Evolutionary conservation across 2,329 filamentous ascomycete species (phyloP).

Genomic region (Cordyceps pruinosa): DNA sequence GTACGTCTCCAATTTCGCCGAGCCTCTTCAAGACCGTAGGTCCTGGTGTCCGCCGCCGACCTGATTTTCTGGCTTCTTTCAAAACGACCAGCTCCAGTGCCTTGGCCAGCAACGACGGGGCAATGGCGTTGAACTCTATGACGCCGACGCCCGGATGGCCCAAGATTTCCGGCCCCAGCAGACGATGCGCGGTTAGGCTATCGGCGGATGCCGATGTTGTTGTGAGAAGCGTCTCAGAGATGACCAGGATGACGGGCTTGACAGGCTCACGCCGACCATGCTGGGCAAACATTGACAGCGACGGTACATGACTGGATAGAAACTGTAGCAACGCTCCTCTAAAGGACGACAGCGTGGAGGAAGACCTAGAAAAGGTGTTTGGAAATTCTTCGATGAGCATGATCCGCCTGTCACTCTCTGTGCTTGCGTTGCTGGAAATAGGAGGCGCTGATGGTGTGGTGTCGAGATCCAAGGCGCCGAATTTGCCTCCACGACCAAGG

Average conservation of each 20-base stretch:
- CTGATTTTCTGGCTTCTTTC: constrained; percentile 78
- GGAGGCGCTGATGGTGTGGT: constrained; percentile 22
- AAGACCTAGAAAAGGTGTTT: constrained; percentile 62
- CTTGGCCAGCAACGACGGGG: constrained; percentile 76
- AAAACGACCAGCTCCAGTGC: constrained; percentile 74
- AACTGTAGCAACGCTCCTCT: constrained; percentile 69
- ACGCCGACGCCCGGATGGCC: constrained; percentile 70
- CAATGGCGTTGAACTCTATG: constrained; percentile 91
- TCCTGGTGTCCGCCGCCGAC: constrained; percentile 67
- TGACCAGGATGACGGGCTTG: constrained; percentile 76
- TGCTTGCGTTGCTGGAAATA: constrained; percentile 16
- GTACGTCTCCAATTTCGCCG: constrained; percentile 82
- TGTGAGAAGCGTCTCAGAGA: constrained; percentile 84
- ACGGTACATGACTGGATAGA: constrained; percentile 59
- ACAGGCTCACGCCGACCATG: constrained; percentile 39
- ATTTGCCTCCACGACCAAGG: constrained; percentile 71
- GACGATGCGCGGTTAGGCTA: constrained; percentile 84
- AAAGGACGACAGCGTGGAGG: constrained; percentile 61
- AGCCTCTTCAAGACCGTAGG: constrained; percentile 71
- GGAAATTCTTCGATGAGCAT: constrained; percentile 80
- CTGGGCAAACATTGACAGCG: constrained; percentile 41
- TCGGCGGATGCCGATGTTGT: constrained; percentile 80
- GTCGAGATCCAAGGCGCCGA: constrained; percentile 58
- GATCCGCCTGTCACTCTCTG: constrained; percentile 38
- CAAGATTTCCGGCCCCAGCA: constrained; percentile 80